These are phyloP conservation scores for Bretziella fagacearum DNA, from an alignment of 2,329 filamentous ascomycete species.

Conservation along the genomic window DNA sequence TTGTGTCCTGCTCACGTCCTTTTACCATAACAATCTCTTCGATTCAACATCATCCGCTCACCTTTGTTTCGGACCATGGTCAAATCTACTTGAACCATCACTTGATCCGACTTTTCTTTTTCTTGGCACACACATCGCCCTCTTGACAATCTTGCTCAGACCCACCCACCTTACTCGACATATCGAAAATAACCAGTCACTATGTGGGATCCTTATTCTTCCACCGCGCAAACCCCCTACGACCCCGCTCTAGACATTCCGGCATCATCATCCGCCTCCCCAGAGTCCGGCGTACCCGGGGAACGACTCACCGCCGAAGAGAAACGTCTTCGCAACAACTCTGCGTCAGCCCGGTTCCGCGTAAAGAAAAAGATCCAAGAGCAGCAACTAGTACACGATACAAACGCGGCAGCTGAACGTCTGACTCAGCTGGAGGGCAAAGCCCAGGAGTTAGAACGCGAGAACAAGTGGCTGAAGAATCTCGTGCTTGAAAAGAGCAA, in stretches of 20 bases:
- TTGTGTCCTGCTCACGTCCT: too few species aligned
- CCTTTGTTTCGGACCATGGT: too few species aligned
- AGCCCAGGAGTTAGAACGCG: constrained; percentile 38
- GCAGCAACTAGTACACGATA: constrained; percentile 40
- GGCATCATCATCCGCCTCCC: constrained; percentile 5
- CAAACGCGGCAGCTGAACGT: constrained; percentile 46
- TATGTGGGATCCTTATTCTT: constrained; percentile 14
- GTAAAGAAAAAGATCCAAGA: constrained; percentile 56
- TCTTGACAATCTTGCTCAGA: too few species aligned
- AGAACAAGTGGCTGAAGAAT: constrained; percentile 45
- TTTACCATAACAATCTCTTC: too few species aligned
- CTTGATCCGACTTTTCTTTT: not conserved
- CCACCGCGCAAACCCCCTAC: not conserved
- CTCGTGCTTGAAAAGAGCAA: constrained; percentile 36
- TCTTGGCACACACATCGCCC: too few species aligned
- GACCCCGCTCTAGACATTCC: not conserved
- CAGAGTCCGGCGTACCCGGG: not conserved
- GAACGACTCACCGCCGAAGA: constrained; percentile 31
- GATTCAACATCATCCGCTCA: constrained; percentile 4
- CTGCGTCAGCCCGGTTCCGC: constrained; percentile 48
- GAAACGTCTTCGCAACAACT: constrained; percentile 50
- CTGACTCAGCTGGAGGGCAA: constrained; percentile 38
- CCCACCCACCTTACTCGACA: too few species aligned
- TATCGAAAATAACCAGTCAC: not conserved
- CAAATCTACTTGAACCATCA: too few species aligned